These are phyloP conservation scores for Pharnaceum exiguum DNA, from an alignment of 148 eudicot species.

Conservation along the genomic window DNA sequence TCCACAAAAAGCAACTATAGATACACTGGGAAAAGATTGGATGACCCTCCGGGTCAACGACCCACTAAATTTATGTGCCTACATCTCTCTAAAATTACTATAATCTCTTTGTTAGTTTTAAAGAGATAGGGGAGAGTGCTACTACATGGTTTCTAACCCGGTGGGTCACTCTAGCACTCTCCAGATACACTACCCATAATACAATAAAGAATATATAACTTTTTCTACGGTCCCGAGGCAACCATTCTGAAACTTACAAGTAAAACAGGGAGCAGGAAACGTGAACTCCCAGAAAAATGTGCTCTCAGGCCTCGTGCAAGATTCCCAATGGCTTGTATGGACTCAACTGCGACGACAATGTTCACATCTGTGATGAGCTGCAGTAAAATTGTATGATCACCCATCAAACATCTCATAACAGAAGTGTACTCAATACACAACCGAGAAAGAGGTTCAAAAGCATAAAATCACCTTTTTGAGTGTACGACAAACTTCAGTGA, in stretches of 20 bases:
- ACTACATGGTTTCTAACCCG: too few relatives aligned
- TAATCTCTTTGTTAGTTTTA: too few relatives aligned
- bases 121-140: too few relatives aligned
- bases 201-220: neutral
- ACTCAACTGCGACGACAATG: conserved; percentile 93
- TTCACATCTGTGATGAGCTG: conserved; percentile 96
- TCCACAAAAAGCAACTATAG: too few relatives aligned
- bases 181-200: too few relatives aligned
- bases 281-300: conserved; percentile 81
- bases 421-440: neutral
- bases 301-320: conserved; percentile 89
- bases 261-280: conserved; percentile 80
- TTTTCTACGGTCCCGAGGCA: neutral
- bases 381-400: conserved; percentile 11
- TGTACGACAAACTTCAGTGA: conserved; percentile 84
- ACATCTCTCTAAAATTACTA: too few relatives aligned
- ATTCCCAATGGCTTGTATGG: conserved; percentile 95
- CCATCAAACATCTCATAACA: neutral
- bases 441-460: neutral
- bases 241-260: conserved; percentile 49
- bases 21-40: too few relatives aligned
- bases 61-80: too few relatives aligned
- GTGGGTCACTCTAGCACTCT: too few relatives aligned
- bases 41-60: too few relatives aligned
- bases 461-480: conserved; percentile 68